Conservation (phyloP, 495 filamentous ascomycete species). For the Aeminium ludgeri region DNA sequence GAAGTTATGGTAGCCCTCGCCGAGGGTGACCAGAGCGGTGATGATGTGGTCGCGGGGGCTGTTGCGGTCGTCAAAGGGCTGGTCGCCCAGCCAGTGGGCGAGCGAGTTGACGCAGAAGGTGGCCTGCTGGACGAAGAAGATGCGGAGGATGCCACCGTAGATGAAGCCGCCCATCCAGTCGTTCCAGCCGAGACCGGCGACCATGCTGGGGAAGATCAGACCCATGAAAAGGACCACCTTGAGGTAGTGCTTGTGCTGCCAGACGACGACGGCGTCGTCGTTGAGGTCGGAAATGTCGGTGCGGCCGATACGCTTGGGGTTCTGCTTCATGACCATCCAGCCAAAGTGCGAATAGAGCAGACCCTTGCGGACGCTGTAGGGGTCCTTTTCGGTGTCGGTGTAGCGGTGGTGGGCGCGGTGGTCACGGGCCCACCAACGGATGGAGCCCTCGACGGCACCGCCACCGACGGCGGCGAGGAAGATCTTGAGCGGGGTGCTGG, state of each 20-base stretch:
- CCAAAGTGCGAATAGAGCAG: conserved; percentile 91
- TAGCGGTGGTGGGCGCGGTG: conserved; percentile 98
- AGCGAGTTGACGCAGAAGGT: conserved; percentile 99
- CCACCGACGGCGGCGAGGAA: conserved; percentile 84
- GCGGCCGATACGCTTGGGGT: conserved; percentile 47
- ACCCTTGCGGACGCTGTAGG: conserved; percentile 97
- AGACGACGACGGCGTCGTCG: conserved; percentile 82
- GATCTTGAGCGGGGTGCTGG: conserved; percentile 71
- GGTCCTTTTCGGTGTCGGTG: conserved; percentile 98
- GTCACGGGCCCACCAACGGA: conserved; percentile 93
- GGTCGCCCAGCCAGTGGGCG: conserved; percentile 97
- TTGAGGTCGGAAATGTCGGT: conserved; percentile 96
- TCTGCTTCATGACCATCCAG: conserved; percentile 41
- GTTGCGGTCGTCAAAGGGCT: conserved; percentile 98
- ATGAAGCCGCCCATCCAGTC: conserved; percentile 86
- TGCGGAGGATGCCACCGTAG: conserved; percentile 87
- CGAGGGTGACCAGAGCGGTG: conserved; percentile 87
- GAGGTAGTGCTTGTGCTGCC: conserved; percentile 90
- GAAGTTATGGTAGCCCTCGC: conserved; percentile 99
- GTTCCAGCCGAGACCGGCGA: conserved; percentile 76
- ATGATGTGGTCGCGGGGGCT: conserved; percentile 91
- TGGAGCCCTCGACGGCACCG: conserved; percentile 89
- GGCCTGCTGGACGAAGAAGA: conserved; percentile 97
- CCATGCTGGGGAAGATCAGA: conserved; percentile 62
- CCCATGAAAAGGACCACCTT: conserved; percentile 80